These are phyloP conservation scores for Fermentozyma sake DNA, from an alignment of 1,139 yeast genomes.

Conservation along the genomic window DNA sequence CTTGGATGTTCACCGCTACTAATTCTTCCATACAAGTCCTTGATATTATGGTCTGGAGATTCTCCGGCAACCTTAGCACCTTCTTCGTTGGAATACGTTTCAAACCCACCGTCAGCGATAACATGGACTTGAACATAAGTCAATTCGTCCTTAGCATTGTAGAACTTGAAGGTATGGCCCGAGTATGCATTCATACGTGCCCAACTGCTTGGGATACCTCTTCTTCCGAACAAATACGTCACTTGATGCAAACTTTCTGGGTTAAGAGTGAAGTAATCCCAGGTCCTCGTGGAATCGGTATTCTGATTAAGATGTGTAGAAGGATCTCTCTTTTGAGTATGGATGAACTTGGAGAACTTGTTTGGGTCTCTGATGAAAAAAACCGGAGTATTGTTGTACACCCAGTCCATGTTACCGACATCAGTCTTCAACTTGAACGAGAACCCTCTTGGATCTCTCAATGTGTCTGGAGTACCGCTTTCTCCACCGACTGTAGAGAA, in stretches of 20 bases:
- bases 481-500: conserved; percentile 63
- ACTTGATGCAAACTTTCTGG: conserved; percentile 67
- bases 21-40: conserved; percentile 59
- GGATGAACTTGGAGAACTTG: conserved; percentile 56
- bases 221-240: conserved; percentile 55
- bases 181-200: conserved; percentile 70
- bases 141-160: conserved; percentile 64
- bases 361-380: conserved; percentile 58
- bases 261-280: conserved; percentile 61
- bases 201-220: conserved; percentile 66
- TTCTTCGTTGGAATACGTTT: conserved; percentile 52
- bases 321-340: conserved; percentile 72
- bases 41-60: conserved; percentile 61
- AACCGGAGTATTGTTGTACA: conserved; percentile 57
- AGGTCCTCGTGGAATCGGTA: conserved; percentile 61
- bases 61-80: conserved; percentile 55
- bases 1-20: conserved; percentile 57
- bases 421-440: conserved; percentile 55
- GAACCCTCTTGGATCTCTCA: conserved; percentile 59
- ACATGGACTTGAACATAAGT: conserved; percentile 63
- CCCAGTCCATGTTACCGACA: conserved; percentile 59
- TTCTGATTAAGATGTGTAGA: conserved; percentile 64
- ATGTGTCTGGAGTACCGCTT: conserved; percentile 52
- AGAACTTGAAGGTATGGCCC: conserved; percentile 69
- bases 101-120: conserved; percentile 56